Evolutionary conservation across 371 early-diverging fungal species (phyloP), one percentile per base, ranked within the genome.

Genomic region (Cokeromyces recurvatus): DNA sequence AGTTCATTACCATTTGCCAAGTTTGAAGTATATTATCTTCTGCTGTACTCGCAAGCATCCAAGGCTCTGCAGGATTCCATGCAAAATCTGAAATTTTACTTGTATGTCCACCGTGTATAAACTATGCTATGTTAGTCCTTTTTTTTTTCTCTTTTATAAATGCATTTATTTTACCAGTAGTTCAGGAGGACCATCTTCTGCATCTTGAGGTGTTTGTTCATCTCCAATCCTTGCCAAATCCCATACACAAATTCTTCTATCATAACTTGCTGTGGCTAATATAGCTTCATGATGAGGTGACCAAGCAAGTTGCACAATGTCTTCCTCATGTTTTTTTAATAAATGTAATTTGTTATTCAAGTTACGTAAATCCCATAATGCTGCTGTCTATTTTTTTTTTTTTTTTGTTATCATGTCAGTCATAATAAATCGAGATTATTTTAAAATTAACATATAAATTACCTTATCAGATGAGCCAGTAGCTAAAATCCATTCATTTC

Each of bases 101-200:
- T 4, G 98, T 98, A 62, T 99, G 99, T 7, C 99, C 99, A 31
- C 98, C 99, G 62, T 99, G 99, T 17, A 98, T 78, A 78, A 98
- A 99, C 87, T 87, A 43, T 10, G 32, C n/a, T n/a, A n/a, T n/a
- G n/a, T n/a, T n/a, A n/a, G n/a, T n/a, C n/a, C n/a, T n/a, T n/a
- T n/a, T n/a, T n/a, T n/a, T n/a, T n/a, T n/a, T n/a, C n/a, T n/a
- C n/a, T 7, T 34, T 32, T 20, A 12, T 48, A 4, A 52, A 34
- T 11, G 4, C 35, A 15, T n/a, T 34, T n/a, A 29, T 34, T 57
- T 51, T 74, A 86, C 89, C 74, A 98, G 59, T 37, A 99, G 79
- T 67, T 99, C 99, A 7, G 98, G 95, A 29, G 97, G 97, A 3
- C 95, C 97, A 62, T 97, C 95, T 60, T 86, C 91, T 20, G 89